Conservation (phyloP, 2,329 filamentous ascomycete species). For the Conoideocrella luteorostrata region DNA sequence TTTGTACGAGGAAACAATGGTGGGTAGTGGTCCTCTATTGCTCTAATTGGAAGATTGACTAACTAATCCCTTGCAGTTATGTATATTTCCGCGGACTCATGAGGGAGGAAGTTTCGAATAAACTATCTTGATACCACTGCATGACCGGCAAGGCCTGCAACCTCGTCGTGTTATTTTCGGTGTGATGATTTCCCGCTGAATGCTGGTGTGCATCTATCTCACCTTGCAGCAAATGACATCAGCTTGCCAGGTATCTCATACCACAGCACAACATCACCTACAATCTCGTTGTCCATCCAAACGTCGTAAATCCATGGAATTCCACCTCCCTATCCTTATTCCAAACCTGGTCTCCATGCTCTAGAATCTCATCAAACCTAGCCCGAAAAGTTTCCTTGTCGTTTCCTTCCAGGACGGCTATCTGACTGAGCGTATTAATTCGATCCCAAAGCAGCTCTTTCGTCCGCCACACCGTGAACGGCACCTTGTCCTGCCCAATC, state of each 20-base stretch:
- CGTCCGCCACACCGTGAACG: constrained; percentile 52
- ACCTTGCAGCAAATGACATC: no score
- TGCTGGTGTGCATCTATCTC: no score
- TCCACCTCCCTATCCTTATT: constrained; percentile 58
- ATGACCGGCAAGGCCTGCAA: no score
- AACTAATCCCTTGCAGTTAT: constrained; percentile 42
- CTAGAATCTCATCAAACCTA: constrained; percentile 48
- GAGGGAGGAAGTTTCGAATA: constrained; percentile 12
- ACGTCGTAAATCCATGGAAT: constrained; percentile 57
- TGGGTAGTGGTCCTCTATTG: constrained; percentile 30
- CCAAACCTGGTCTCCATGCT: constrained; percentile 44
- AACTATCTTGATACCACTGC: constrained; percentile 13
- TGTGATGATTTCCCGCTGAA: no score
- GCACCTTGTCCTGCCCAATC: constrained; percentile 48
- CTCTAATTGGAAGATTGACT: neutral
- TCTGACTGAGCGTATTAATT: constrained; percentile 60
- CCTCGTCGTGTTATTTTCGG: no score
- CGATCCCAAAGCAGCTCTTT: constrained; percentile 58
- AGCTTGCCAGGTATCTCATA: no score
- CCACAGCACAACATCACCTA: no score
- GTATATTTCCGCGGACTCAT: constrained; percentile 62
- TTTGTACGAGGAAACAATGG: constrained; percentile 97
- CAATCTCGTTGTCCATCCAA: constrained; percentile 53
- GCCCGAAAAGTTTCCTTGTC: constrained; percentile 41
- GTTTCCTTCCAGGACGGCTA: constrained; percentile 51